These are phyloP conservation scores for Rhodofomes roseus DNA, from an alignment of 1,284 basidiomycete genomes.

Conservation along the genomic window DNA sequence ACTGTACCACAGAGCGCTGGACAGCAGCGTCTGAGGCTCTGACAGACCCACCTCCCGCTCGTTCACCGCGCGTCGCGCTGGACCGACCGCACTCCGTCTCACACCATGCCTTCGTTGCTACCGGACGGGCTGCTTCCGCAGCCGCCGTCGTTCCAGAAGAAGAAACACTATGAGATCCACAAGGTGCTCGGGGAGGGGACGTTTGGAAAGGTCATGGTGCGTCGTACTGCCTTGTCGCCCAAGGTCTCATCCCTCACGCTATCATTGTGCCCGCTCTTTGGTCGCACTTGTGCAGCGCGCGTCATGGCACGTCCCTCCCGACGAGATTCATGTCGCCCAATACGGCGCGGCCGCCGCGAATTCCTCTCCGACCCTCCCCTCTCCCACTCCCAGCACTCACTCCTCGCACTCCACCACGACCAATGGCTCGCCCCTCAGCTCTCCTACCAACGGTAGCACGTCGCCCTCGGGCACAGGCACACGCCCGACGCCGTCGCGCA, in stretches of 20 bases:
- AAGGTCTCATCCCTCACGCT: background rate
- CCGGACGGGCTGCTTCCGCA: conserved; percentile 62
- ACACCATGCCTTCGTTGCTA: background rate
- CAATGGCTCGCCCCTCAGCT: background rate
- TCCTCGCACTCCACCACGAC: background rate
- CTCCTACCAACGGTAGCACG: background rate
- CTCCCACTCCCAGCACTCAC: conserved; percentile 4
- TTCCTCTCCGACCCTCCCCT: background rate
- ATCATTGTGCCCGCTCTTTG: too few relatives aligned
- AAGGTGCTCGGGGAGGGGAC: conserved; percentile 76
- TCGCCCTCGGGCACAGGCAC: conserved; percentile 13
- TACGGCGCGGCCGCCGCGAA: conserved; percentile 46
- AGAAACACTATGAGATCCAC: conserved; percentile 74
- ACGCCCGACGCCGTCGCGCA: conserved; percentile 9
- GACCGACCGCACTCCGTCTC: background rate
- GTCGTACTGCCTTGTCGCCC: background rate
- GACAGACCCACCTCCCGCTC: background rate
- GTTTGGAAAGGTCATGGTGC: conserved; percentile 85
- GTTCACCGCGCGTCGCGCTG: too few relatives aligned
- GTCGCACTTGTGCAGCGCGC: conserved; percentile 41
- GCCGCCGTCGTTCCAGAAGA: conserved; percentile 81
- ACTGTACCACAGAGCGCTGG: background rate
- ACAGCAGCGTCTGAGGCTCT: background rate
- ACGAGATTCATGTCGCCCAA: conserved; percentile 51
- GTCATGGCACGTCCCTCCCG: conserved; percentile 68